These are phyloP conservation scores for Phytophthora aleatoria DNA, from an alignment of 352 stramenopile genomes.

Conservation along the genomic window DNA sequence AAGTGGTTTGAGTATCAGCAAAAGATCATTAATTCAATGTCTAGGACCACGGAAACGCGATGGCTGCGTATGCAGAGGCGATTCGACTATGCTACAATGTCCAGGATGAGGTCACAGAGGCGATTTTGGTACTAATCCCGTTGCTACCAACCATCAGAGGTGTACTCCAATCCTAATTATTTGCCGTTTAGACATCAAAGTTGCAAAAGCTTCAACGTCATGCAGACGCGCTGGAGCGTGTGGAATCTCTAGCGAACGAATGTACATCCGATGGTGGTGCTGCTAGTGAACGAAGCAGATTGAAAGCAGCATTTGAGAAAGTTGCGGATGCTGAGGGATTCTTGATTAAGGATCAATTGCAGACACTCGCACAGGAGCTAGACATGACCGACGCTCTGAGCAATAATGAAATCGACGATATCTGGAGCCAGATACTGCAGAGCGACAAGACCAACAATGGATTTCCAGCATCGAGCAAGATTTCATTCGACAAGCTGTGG, in stretches of 20 bases:
- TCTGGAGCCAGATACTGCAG: constrained; percentile 48
- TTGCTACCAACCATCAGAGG: neutral
- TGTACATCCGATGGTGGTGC: constrained; percentile 27
- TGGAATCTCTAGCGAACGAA: constrained; percentile 30
- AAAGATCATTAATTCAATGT: neutral
- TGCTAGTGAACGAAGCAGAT: constrained; percentile 20
- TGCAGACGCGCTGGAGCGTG: constrained; percentile 26
- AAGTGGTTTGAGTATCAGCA: neutral
- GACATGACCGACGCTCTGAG: constrained; percentile 34
- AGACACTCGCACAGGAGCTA: constrained; percentile 39
- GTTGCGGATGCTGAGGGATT: constrained; percentile 13
- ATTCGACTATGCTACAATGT: constrained; percentile 52
- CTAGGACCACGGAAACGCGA: constrained; percentile 40
- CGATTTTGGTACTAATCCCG: constrained; percentile 34
- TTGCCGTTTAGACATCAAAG: constrained; percentile 38
- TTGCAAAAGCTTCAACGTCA: constrained; percentile 45
- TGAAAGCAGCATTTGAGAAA: constrained; percentile 44
- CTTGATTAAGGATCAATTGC: constrained; percentile 41
- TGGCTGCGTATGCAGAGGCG: constrained; percentile 41
- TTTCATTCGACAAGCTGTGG: constrained; percentile 54
- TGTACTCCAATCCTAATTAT: neutral
- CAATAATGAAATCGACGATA: constrained; percentile 51
- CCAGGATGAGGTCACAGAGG: constrained; percentile 53
- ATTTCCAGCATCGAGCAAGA: neutral
- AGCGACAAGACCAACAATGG: neutral